Conservation (phyloP, 2,329 filamentous ascomycete species). For the Cordyceps pruinosa region DNA sequence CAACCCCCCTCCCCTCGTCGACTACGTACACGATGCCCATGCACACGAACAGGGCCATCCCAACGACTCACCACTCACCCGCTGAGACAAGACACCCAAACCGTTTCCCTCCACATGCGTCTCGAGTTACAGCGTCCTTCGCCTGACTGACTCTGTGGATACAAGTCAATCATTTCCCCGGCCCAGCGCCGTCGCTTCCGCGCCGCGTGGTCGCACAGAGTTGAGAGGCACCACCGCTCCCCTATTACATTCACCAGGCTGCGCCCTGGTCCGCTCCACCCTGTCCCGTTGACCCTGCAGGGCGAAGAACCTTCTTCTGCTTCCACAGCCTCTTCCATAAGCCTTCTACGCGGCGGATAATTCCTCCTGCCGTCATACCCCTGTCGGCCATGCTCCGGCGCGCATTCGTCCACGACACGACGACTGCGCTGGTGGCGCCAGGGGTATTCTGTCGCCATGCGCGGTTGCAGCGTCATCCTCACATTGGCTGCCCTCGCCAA, state of each 20-base stretch:
- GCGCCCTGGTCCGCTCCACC: background rate
- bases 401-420: background rate
- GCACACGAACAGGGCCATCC: conserved; percentile 5
- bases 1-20: background rate
- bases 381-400: background rate
- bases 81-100: conserved; percentile 5
- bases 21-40: background rate
- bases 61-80: background rate
- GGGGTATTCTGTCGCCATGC: background rate
- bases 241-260: background rate
- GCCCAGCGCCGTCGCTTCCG: conserved; percentile 4
- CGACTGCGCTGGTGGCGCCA: background rate
- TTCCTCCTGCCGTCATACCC: background rate
- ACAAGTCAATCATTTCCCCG: background rate
- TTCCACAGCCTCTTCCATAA: conserved; percentile 7
- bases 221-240: background rate
- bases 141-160: conserved; percentile 2
- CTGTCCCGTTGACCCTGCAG: conserved; percentile 1
- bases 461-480: background rate
- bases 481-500: background rate
- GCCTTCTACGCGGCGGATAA: conserved; percentile 2
- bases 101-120: background rate
- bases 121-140: conserved; percentile 4
- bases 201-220: background rate
- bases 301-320: too few relatives aligned